Percentiles rank a stretch among this genome's conserved stretches.
Conservation (phyloP, 306 rosid genomes). For the Senna tora region DNA sequence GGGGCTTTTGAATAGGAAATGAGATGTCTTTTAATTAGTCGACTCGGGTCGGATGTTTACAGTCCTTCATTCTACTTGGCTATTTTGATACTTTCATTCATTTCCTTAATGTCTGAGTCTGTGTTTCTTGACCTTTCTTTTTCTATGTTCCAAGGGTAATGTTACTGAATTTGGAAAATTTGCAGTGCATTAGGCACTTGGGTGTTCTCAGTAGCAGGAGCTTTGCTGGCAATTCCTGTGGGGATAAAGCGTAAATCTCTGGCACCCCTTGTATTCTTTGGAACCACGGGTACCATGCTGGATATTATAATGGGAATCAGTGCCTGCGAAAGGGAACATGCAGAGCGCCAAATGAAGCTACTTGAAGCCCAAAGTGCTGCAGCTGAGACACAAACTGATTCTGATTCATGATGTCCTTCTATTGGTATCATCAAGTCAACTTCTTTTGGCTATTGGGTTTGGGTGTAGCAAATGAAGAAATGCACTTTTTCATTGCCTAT, state of each 20-base stretch:
- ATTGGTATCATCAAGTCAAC: neutral
- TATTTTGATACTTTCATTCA: neutral
- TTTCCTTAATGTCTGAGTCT: neutral
- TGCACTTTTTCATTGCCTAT: neutral
- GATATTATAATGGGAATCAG: slow-evolving; percentile 88
- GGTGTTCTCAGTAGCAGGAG: slow-evolving; percentile 96
- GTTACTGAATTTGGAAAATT: slow-evolving; percentile 36
- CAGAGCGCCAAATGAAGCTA: slow-evolving; percentile 83
- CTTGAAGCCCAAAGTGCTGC: slow-evolving; percentile 69
- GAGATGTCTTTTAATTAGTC: neutral
- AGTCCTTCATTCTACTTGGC: neutral
- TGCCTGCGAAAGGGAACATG: slow-evolving; percentile 88
- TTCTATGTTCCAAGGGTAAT: slow-evolving; percentile 5
- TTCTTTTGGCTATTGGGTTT: neutral
- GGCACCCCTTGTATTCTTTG: slow-evolving; percentile 91
- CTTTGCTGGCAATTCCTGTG: slow-evolving; percentile 91
- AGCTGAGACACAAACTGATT: slow-evolving; percentile 45
- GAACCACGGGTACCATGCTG: slow-evolving; percentile 95
- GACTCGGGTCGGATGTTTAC: neutral
- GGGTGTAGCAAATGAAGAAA: neutral
- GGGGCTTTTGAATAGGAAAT: neutral
- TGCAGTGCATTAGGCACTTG: slow-evolving; percentile 91
- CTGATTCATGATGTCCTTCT: slow-evolving; percentile 47
- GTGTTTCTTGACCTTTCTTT: neutral
- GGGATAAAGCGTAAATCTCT: slow-evolving; percentile 90